Percentiles rank a stretch among this genome's conserved stretches.
phyloP scores from a whole-genome alignment of 306 rosid genomes.

The Luffa aegyptiaca region DNA sequence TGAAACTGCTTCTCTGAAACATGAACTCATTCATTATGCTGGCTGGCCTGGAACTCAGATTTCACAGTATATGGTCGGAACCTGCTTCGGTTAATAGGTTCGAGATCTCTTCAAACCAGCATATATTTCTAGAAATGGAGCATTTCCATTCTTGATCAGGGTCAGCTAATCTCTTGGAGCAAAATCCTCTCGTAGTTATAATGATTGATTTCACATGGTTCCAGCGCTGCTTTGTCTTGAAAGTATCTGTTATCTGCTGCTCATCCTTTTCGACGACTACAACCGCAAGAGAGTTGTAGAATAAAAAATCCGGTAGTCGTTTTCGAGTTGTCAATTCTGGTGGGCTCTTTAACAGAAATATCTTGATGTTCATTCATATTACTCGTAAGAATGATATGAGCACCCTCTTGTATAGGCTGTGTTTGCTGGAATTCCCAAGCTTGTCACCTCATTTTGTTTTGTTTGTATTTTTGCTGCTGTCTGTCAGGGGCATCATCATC shows the following conservation, averaged over 20 bases:
- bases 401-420: constrained; percentile 9
- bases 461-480: constrained; percentile 12
- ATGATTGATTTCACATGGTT: neutral
- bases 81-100: neutral
- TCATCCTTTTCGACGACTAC: neutral
- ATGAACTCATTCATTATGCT: neutral
- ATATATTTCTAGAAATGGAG: neutral
- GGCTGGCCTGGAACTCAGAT: neutral
- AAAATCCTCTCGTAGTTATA: neutral
- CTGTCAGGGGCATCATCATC: constrained; percentile 13
- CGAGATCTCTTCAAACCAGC: neutral
- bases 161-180: constrained; percentile 2
- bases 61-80: neutral
- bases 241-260: neutral
- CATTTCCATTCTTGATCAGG: neutral
- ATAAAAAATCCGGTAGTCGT: neutral
- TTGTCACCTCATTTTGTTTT: constrained; percentile 12
- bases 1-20: constrained; percentile 4
- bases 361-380: constrained; percentile 7
- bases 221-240: neutral
- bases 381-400: constrained; percentile 15
- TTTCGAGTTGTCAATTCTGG: neutral
- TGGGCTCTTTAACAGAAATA: neutral
- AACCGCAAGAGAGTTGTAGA: neutral
- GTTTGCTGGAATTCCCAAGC: neutral